A percentile compares a stretch with the other conserved stretches of the same genome.
Evolutionary conservation across 306 rosid genomes (phyloP).

Genomic region (Hylodesmum podocarpum): DNA sequence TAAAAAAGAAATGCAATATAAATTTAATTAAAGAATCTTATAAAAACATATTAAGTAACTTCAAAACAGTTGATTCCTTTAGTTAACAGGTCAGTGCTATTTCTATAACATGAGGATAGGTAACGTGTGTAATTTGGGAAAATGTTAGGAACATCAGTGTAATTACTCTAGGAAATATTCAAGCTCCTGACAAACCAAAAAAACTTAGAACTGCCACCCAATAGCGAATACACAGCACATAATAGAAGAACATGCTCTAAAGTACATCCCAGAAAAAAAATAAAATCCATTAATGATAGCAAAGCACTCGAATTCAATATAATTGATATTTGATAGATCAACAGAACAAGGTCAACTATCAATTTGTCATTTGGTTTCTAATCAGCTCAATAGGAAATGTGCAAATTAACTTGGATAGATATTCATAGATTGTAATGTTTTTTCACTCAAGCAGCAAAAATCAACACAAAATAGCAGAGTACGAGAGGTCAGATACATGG

Average conservation of each 20-base stretch:
- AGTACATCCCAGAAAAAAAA: not conserved
- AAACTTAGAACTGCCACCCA: not conserved
- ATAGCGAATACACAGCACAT: not conserved
- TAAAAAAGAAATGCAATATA: conserved; percentile 3
- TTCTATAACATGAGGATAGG: not conserved
- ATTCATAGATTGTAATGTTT: not conserved
- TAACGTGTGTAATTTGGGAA: not conserved
- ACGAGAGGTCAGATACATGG: not conserved
- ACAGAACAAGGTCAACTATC: not conserved
- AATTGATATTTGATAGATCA: not conserved
- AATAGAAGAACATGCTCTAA: too few relatives aligned
- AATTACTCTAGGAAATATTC: not conserved
- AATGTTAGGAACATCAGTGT: not conserved
- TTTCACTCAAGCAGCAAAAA: not conserved
- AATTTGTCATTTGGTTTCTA: not conserved
- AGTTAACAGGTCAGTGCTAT: not conserved
- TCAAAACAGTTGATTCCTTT: not conserved
- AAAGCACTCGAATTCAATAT: not conserved
- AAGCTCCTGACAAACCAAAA: not conserved
- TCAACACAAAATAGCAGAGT: not conserved
- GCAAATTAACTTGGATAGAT: not conserved
- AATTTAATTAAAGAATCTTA: not conserved
- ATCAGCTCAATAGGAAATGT: not conserved
- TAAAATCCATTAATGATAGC: not conserved
- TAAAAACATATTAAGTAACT: not conserved